Percentiles rank a stretch among this genome's conserved stretches.
These are phyloP conservation scores for Claviceps pazoutovae DNA, from an alignment of 2,329 filamentous ascomycete genomes.

Conservation along the genomic window DNA sequence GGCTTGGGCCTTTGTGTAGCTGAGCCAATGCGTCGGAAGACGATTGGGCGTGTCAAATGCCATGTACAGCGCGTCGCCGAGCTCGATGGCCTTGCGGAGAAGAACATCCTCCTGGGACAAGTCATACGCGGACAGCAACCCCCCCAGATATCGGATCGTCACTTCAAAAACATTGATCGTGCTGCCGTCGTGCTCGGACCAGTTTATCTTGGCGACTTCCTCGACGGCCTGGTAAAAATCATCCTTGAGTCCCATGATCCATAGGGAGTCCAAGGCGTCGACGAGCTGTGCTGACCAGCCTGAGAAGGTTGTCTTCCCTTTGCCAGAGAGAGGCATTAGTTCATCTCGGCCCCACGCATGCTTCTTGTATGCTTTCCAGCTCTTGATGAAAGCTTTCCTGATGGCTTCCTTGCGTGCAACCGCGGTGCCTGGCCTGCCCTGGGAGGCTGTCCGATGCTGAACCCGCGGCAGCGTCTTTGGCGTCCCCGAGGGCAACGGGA, in stretches of 20 bases:
- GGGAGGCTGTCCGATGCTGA: constrained; percentile 23
- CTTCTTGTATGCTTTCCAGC: constrained; percentile 37
- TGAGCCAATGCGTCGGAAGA: constrained; percentile 32
- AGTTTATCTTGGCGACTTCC: constrained; percentile 38
- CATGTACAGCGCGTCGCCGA: constrained; percentile 38
- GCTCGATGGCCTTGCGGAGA: constrained; percentile 35
- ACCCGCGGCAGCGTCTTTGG: constrained; percentile 27
- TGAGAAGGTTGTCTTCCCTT: constrained; percentile 32
- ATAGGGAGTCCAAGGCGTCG: constrained; percentile 44
- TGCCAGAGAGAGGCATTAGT: constrained; percentile 34
- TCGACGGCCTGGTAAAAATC: constrained; percentile 40
- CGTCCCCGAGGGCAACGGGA: constrained; percentile 20
- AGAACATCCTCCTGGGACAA: constrained; percentile 32
- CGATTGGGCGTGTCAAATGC: constrained; percentile 42
- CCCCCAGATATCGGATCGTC: constrained; percentile 41
- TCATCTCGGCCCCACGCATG: constrained; percentile 45
- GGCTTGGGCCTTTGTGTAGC: constrained; percentile 27
- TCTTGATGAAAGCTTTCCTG: constrained; percentile 26
- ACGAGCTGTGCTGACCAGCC: constrained; percentile 46
- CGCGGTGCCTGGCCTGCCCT: constrained; percentile 16
- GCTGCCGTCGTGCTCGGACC: constrained; percentile 29
- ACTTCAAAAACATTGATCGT: constrained; percentile 49
- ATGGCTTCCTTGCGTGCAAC: constrained; percentile 21
- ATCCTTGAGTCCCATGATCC: constrained; percentile 43
- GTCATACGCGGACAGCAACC: constrained; percentile 38